A percentile compares a stretch with the other conserved stretches of the same genome.
These are phyloP conservation scores for Sugiyamaella mastotermitis DNA, from an alignment of 805 yeast genomes.

Conservation along the genomic window DNA sequence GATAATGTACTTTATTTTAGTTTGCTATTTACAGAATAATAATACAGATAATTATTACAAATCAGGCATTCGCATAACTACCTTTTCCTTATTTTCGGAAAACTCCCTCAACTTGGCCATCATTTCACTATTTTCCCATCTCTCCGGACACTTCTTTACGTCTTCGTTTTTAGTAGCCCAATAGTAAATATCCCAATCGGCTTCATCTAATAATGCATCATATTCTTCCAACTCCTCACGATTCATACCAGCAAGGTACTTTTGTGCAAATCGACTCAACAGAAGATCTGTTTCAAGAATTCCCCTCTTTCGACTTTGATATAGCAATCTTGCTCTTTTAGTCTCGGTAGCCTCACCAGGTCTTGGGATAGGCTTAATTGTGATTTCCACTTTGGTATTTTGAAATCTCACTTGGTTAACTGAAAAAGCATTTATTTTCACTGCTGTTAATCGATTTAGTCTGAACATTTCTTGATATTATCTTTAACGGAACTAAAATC, in stretches of 20 bases:
- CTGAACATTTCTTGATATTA: too few relatives aligned
- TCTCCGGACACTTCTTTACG: slow-evolving; percentile 80
- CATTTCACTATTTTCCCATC: slow-evolving; percentile 68
- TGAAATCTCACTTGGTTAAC: too few relatives aligned
- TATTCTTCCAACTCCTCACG: slow-evolving; percentile 74
- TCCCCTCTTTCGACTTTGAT: slow-evolving; percentile 93
- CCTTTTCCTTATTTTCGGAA: slow-evolving; percentile 65
- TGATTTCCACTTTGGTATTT: slow-evolving; percentile 50
- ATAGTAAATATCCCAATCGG: slow-evolving; percentile 99
- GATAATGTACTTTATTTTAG: too few relatives aligned
- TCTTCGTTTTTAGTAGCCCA: slow-evolving; percentile 85
- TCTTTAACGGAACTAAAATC: too few relatives aligned
- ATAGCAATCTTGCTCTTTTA: slow-evolving; percentile 80
- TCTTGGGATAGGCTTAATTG: slow-evolving; percentile 75
- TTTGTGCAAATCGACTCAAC: slow-evolving; percentile 78
- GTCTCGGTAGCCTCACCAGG: slow-evolving; percentile 63
- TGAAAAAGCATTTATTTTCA: too few relatives aligned
- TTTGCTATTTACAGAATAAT: not conserved
- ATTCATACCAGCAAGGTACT: slow-evolving; percentile 53
- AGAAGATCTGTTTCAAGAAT: slow-evolving; percentile 88
- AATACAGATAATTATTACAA: slow-evolving; percentile 28
- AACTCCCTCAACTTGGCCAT: slow-evolving; percentile 62
- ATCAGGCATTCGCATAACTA: slow-evolving; percentile 83
- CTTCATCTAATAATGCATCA: slow-evolving; percentile 75
- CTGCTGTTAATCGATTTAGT: too few relatives aligned